phyloP scores from a whole-genome alignment of 345 rosid species.

The Rhizophora mangle region DNA sequence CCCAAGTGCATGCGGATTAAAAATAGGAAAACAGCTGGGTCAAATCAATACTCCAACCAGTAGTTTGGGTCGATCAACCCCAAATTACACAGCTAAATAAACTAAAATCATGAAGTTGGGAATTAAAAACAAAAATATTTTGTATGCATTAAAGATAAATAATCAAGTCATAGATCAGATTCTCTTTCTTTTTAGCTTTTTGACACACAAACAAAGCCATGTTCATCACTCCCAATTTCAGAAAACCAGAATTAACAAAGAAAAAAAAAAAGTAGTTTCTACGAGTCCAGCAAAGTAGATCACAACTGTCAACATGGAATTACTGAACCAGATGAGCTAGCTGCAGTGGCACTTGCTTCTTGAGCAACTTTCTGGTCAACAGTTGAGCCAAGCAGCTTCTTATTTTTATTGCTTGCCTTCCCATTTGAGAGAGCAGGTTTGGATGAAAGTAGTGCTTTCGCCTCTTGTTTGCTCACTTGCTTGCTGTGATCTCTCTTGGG shows the following conservation, averaged over 20 bases:
- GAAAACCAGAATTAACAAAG: not conserved
- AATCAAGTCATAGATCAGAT: too few relatives aligned
- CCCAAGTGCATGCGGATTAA: not conserved
- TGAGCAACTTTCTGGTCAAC: conserved; percentile 9
- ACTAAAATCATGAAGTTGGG: too few relatives aligned
- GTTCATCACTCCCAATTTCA: not conserved
- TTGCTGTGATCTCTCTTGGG: conserved; percentile 28
- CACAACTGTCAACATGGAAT: not conserved
- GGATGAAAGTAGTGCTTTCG: conserved; percentile 16
- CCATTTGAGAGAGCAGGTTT: conserved; percentile 34
- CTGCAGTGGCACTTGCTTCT: not conserved
- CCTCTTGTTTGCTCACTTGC: conserved; percentile 36
- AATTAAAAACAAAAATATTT: too few relatives aligned
- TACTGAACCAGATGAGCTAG: not conserved
- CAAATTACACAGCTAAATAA: not conserved
- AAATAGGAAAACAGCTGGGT: not conserved
- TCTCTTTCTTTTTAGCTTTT: too few relatives aligned
- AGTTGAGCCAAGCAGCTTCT: conserved; percentile 12
- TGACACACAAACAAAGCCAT: too few relatives aligned
- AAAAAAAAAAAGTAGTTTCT: not conserved
- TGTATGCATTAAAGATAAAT: too few relatives aligned
- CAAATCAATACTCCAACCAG: too few relatives aligned
- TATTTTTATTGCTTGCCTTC: conserved; percentile 28
- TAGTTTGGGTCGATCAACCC: conserved; percentile 1
- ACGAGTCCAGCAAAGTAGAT: not conserved